Conservation (phyloP, 495 filamentous ascomycete species). For the Neurospora sp. region DNA sequence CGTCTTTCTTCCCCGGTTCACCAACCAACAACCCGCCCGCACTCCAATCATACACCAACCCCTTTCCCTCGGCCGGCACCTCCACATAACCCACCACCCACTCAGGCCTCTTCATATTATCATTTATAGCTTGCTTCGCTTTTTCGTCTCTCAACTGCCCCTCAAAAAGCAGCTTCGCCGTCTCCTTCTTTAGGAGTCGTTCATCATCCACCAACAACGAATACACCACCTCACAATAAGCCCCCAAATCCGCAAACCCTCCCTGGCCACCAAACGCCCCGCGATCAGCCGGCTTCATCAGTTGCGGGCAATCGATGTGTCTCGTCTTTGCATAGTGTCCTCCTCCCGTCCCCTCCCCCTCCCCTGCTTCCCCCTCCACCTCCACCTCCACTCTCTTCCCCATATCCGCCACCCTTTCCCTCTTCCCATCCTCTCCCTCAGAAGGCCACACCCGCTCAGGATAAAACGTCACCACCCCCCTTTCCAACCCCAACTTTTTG, state of each 20-base stretch:
- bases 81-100: constrained; percentile 20
- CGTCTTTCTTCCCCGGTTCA: constrained; percentile 6
- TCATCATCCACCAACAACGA: constrained; percentile 23
- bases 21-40: constrained; percentile 22
- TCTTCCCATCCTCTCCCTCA: not conserved
- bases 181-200: constrained; percentile 17
- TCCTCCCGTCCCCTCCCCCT: not conserved
- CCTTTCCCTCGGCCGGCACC: constrained; percentile 2
- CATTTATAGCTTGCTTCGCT: constrained; percentile 10
- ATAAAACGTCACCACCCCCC: constrained; percentile 17
- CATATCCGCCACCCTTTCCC: constrained; percentile 9
- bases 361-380: not conserved
- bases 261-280: constrained; percentile 24
- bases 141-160: constrained; percentile 12
- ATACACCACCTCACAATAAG: constrained; percentile 19
- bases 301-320: not conserved
- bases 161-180: constrained; percentile 19
- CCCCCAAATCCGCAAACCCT: constrained; percentile 10
- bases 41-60: constrained; percentile 19
- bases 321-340: not conserved
- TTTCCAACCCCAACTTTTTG: constrained; percentile 5
- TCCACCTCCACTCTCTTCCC: constrained; percentile 6
- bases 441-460: constrained; percentile 4
- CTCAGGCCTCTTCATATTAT: constrained; percentile 6
- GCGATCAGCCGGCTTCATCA: not conserved